Evolutionary conservation across 345 rosid species (phyloP).

Genomic region (Populus pruinosa): DNA sequence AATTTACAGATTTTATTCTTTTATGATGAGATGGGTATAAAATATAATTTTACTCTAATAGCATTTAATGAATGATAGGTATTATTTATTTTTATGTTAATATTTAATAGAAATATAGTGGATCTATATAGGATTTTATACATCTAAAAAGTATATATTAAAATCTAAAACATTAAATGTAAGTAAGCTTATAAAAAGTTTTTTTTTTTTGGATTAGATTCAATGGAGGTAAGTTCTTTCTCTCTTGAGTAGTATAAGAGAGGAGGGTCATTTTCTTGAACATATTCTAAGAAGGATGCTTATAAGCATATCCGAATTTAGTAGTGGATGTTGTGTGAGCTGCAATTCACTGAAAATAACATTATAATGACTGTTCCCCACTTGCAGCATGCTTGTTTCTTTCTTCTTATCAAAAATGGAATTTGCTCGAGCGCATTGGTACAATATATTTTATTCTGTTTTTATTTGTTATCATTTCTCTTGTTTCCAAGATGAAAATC

Average conservation of each 20-base stretch:
- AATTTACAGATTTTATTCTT: rapidly evolving
- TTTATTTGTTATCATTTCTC: background rate
- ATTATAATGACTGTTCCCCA: background rate
- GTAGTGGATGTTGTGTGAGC: background rate
- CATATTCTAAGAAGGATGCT: rapidly evolving
- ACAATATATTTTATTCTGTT: background rate
- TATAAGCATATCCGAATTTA: background rate
- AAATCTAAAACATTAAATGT: no score
- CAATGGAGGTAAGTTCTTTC: rapidly evolving
- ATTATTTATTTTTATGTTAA: no score
- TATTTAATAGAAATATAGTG: no score
- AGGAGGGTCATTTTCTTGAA: no score
- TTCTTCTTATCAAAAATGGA: background rate
- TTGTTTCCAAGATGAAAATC: background rate
- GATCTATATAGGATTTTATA: no score
- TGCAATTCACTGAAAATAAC: conserved; percentile 1
- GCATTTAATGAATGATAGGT: no score
- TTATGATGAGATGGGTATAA: rapidly evolving
- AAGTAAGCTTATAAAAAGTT: no score
- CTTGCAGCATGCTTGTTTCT: background rate
- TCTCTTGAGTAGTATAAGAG: no score
- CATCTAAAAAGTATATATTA: no score
- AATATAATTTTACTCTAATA: no score
- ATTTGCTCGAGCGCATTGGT: background rate
- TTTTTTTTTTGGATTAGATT: no score